Evolutionary conservation across 805 yeast genomes (phyloP).

Genomic region (Lachancea mirantina): DNA sequence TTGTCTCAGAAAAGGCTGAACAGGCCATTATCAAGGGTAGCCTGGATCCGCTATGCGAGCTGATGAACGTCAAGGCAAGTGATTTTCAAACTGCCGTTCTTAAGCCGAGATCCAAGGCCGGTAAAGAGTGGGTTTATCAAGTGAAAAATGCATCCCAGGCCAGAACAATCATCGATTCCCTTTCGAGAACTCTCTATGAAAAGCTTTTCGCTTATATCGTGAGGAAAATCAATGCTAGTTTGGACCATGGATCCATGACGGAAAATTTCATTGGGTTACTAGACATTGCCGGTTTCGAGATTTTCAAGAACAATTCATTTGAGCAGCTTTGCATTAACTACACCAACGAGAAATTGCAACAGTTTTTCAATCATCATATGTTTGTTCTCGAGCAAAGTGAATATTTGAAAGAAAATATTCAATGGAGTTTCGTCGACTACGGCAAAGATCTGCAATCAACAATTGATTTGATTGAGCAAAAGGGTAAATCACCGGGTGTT

Average conservation of each 20-base stretch:
- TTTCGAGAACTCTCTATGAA: constrained; percentile 83
- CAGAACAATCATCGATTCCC: constrained; percentile 72
- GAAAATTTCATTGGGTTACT: constrained; percentile 80
- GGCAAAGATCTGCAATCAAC: constrained; percentile 94
- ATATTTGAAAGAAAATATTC: constrained; percentile 84
- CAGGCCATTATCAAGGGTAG: constrained; percentile 63
- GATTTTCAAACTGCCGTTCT: constrained; percentile 55
- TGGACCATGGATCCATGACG: constrained; percentile 40
- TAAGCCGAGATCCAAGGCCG: constrained; percentile 84
- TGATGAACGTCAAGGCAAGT: constrained; percentile 56
- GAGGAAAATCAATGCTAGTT: constrained; percentile 60
- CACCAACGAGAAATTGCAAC: constrained; percentile 95
- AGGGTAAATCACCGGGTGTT: constrained; percentile 55
- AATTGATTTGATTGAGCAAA: constrained; percentile 79
- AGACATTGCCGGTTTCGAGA: constrained; percentile 98
- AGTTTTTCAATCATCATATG: constrained; percentile 96
- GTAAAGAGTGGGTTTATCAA: constrained; percentile 76
- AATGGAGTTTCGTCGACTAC: constrained; percentile 94
- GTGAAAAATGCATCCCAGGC: constrained; percentile 76
- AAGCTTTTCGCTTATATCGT: constrained; percentile 74
- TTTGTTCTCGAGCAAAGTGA: constrained; percentile 96
- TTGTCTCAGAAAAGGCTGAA: constrained; percentile 57
- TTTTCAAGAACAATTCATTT: constrained; percentile 86
- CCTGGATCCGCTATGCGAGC: constrained; percentile 44
- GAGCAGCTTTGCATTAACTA: constrained; percentile 96